Evolutionary conservation across 1,284 basidiomycete genomes (phyloP).

Genomic region (Sanguinoderma infundibulare): DNA sequence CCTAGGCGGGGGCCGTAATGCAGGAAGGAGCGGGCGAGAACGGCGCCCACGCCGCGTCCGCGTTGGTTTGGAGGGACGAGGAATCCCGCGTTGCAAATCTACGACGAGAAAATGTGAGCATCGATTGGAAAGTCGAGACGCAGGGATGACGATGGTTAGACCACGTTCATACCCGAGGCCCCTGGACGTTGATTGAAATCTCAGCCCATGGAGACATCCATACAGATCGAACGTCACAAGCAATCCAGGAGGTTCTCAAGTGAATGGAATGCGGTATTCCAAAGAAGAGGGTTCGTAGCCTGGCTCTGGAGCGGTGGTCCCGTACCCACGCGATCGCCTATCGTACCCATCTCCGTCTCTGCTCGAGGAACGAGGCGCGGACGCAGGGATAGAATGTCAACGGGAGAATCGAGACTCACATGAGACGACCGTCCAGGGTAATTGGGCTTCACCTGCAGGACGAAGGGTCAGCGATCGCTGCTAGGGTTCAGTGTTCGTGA

Average conservation of each 20-base stretch:
- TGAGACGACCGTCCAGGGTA: constrained; percentile 94
- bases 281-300: not conserved
- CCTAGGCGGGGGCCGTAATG: constrained; percentile 82
- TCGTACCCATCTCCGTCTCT: constrained; percentile 11
- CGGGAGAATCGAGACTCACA: constrained; percentile 51
- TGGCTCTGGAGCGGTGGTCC: not conserved
- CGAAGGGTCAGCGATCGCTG: constrained; percentile 5
- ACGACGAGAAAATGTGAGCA: not conserved
- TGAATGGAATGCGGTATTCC: not conserved
- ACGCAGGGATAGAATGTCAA: not conserved
- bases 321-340: not conserved
- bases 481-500: constrained; percentile 6
- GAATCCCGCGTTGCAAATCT: constrained; percentile 93
- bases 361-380: not conserved
- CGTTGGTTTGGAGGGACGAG: constrained; percentile 76
- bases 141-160: not conserved
- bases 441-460: constrained; percentile 79
- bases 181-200: not conserved
- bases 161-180: not conserved
- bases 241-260: too few relatives aligned
- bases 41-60: constrained; percentile 71
- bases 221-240: not conserved
- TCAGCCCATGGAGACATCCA: not conserved
- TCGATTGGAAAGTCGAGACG: not conserved
- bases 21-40: constrained; percentile 82